Evolutionary conservation across 495 filamentous ascomycete genomes (phyloP).

Genomic region (Penicillium longicatenatum): DNA sequence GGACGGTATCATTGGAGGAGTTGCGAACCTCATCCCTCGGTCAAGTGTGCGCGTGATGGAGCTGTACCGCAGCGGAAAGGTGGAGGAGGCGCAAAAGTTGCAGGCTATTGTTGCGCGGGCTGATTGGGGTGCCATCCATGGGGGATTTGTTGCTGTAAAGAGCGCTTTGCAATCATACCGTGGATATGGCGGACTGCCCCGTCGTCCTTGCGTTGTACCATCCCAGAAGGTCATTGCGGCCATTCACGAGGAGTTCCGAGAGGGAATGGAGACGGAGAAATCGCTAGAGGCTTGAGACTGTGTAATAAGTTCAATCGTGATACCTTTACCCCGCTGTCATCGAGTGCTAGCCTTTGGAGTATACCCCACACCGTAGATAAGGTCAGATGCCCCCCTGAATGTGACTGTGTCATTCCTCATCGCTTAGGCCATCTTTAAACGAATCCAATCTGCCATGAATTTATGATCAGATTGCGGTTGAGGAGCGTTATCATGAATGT

Average conservation of each 20-base stretch:
- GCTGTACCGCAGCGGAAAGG: conserved; percentile 69
- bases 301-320: neutral
- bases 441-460: too few relatives aligned
- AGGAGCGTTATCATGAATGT: neutral
- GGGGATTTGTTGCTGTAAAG: conserved; percentile 87
- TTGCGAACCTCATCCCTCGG: conserved; percentile 81
- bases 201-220: conserved; percentile 76
- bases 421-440: neutral
- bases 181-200: conserved; percentile 77
- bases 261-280: conserved; percentile 71
- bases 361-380: conserved; percentile 4
- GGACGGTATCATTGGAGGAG: conserved; percentile 80
- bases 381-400: neutral
- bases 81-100: conserved; percentile 70
- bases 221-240: conserved; percentile 57
- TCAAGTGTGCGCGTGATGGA: conserved; percentile 71
- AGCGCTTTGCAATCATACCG: conserved; percentile 69
- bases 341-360: neutral
- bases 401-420: conserved; percentile 8
- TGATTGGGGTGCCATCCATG: conserved; percentile 87
- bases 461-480: neutral
- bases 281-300: conserved; percentile 33
- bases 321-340: conserved; percentile 3
- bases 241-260: conserved; percentile 72
- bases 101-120: conserved; percentile 80